Conservation (phyloP, 768 basidiomycete genomes). For the Cystobasidiopsis lactophilus region DNA sequence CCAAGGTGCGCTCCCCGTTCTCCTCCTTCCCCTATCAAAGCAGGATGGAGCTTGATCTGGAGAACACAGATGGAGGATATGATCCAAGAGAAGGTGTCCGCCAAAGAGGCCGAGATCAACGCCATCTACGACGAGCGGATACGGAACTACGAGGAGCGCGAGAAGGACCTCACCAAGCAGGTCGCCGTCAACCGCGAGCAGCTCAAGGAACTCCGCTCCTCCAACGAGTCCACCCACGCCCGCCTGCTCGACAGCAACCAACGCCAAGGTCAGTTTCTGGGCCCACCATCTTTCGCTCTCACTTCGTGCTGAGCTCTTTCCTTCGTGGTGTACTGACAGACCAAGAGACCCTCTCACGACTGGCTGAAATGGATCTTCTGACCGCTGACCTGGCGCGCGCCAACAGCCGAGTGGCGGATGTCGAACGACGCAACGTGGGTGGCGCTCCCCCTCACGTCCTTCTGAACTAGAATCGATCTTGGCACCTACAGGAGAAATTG, state of each 20-base stretch:
- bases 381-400: conserved; percentile 82
- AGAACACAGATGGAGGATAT: conserved; percentile 83
- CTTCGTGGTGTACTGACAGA: conserved; percentile 34
- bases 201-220: conserved; percentile 66
- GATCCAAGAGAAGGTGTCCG: conserved; percentile 64
- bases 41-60: conserved; percentile 1
- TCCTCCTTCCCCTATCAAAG: too few species aligned
- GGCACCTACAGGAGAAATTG: conserved; percentile 44
- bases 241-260: conserved; percentile 76
- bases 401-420: conserved; percentile 74
- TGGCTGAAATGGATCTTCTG: conserved; percentile 86
- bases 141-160: conserved; percentile 89
- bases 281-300: not conserved
- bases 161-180: conserved; percentile 82
- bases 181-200: conserved; percentile 69
- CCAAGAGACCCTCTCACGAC: conserved; percentile 70
- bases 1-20: conserved; percentile 5
- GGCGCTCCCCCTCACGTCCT: conserved; percentile 27
- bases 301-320: not conserved
- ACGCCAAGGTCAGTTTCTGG: conserved; percentile 53
- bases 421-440: conserved; percentile 58
- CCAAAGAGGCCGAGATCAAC: conserved; percentile 90
- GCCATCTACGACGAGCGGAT: conserved; percentile 92
- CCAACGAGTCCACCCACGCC: conserved; percentile 80
- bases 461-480: conserved; percentile 26